phyloP scores from a whole-genome alignment of 1,139 yeast genomes.

The Yarrowia galli region DNA sequence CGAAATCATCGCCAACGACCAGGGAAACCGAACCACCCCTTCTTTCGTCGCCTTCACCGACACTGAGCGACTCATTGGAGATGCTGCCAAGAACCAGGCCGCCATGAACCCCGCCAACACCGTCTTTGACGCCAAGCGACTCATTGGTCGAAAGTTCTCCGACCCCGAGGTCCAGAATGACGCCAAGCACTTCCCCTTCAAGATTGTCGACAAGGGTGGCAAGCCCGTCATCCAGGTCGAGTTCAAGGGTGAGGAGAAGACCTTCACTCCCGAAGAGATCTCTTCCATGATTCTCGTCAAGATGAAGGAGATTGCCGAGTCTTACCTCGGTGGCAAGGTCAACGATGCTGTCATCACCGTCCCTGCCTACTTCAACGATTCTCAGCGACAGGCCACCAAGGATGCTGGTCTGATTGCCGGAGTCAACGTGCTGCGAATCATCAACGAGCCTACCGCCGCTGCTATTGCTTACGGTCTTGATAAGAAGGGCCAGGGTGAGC shows the following conservation, averaged over 20 bases:
- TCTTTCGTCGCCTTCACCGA: constrained; percentile 96
- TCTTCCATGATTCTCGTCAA: constrained; percentile 93
- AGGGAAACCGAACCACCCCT: constrained; percentile 98
- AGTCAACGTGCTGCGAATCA: constrained; percentile 90
- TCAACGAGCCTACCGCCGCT: constrained; percentile 97
- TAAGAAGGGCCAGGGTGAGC: constrained; percentile 87
- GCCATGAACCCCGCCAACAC: constrained; percentile 97
- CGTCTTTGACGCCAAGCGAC: constrained; percentile 95
- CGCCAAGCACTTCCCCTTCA: constrained; percentile 96
- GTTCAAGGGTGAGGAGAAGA: constrained; percentile 91
- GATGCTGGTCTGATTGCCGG: constrained; percentile 98
- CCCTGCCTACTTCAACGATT: constrained; percentile 95
- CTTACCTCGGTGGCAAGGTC: constrained; percentile 83
- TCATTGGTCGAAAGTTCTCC: constrained; percentile 89
- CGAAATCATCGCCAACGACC: constrained; percentile 96
- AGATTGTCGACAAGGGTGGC: constrained; percentile 82
- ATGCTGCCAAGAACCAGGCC: constrained; percentile 98
- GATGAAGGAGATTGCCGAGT: constrained; percentile 96
- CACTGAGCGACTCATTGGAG: constrained; percentile 97
- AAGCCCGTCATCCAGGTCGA: constrained; percentile 91
- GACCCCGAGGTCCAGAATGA: constrained; percentile 92
- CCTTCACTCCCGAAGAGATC: constrained; percentile 94
- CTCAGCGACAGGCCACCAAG: constrained; percentile 97
- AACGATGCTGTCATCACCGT: constrained; percentile 91
- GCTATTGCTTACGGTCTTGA: constrained; percentile 97